A percentile compares a stretch with the other conserved stretches of the same genome.
phyloP scores from a whole-genome alignment of 1,284 basidiomycete species.

The Peniophora sp. region DNA sequence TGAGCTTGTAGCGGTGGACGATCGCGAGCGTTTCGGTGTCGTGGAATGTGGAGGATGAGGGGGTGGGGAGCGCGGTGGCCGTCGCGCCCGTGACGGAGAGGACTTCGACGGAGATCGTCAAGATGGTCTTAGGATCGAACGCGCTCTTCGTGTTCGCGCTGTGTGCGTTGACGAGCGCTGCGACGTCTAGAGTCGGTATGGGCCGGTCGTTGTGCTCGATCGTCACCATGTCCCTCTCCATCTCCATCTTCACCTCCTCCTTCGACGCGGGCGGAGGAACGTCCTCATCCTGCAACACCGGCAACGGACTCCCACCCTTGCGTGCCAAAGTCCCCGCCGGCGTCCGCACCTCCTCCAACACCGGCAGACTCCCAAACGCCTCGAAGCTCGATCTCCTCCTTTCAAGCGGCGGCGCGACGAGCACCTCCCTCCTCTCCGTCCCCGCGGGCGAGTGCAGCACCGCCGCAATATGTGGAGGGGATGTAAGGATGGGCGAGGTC shows the following conservation, averaged over 20 bases:
- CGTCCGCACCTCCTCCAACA: conserved; percentile 59
- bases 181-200: conserved; percentile 43
- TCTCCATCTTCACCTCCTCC: neutral
- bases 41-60: conserved; percentile 51
- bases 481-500: neutral
- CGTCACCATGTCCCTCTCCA: neutral
- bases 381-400: conserved; percentile 61
- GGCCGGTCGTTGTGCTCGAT: conserved; percentile 32
- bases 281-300: neutral
- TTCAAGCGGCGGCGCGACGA: conserved; percentile 26
- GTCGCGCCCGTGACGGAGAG: conserved; percentile 46
- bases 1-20: conserved; percentile 59
- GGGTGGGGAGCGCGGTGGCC: conserved; percentile 30
- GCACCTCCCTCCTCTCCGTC: neutral
- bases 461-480: neutral
- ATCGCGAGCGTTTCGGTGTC: conserved; percentile 63
- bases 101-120: conserved; percentile 64
- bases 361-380: conserved; percentile 56
- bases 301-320: conserved; percentile 11
- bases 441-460: neutral
- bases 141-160: neutral
- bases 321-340: conserved; percentile 45
- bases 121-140: no score
- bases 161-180: conserved; percentile 29
- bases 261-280: neutral